Percentiles rank a stretch among this genome's conserved stretches.
Conservation (phyloP, 371 early-diverging fungal species). For the Rhizopus sp. region DNA sequence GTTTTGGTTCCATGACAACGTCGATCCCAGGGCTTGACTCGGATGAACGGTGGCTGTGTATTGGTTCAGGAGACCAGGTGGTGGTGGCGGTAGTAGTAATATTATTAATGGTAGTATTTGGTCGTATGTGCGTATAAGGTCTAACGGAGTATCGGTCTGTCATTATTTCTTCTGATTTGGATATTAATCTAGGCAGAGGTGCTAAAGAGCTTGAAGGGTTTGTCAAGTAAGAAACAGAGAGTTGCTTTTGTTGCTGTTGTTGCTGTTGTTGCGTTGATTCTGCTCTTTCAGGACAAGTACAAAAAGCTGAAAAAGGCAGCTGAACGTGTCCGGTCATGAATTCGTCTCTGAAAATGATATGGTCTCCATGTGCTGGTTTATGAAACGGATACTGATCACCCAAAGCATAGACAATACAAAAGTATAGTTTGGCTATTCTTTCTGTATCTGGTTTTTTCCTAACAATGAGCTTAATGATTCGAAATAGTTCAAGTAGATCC, state of each 20-base stretch:
- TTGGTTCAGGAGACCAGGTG: conserved; percentile 20
- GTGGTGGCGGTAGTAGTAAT: background rate
- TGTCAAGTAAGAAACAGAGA: conserved; percentile 41
- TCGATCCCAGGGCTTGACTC: conserved; percentile 10
- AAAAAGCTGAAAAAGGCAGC: conserved; percentile 11
- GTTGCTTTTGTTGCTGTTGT: conserved; percentile 18
- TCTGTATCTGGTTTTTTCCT: conserved; percentile 41
- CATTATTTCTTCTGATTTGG: conserved; percentile 14
- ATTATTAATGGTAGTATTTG: background rate
- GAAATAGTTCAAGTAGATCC: conserved; percentile 47
- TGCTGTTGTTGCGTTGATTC: conserved; percentile 10
- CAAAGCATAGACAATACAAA: conserved; percentile 48
- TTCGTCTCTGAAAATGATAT: conserved; percentile 36
- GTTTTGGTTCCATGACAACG: conserved; percentile 44
- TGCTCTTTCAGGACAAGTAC: conserved; percentile 17
- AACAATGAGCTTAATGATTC: conserved; percentile 44
- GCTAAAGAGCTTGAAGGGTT: conserved; percentile 9
- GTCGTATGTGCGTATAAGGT: conserved; percentile 24
- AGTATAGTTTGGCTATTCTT: conserved; percentile 43
- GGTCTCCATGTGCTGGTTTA: conserved; percentile 37
- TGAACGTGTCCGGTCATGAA: conserved; percentile 14
- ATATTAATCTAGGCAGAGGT: conserved; percentile 7
- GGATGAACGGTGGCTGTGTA: background rate
- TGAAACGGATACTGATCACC: conserved; percentile 42
- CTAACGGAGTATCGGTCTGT: conserved; percentile 28